Evolutionary conservation across 208 protist species (phyloP).

Genomic region (Leishmania martiniquensis): DNA sequence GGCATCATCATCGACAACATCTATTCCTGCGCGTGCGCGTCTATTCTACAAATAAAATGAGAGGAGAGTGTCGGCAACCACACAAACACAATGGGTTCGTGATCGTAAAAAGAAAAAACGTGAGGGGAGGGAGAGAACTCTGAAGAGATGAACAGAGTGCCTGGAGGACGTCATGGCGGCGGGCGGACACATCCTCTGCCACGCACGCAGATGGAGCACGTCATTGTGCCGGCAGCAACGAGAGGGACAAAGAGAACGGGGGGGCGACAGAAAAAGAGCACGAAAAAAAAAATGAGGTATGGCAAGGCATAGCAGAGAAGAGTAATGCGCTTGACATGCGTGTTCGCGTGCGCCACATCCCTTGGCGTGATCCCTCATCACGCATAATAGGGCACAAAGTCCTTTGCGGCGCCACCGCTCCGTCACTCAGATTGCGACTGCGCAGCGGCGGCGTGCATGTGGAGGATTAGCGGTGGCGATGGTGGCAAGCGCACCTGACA

Average conservation of each 20-base stretch:
- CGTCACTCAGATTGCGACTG: constrained; percentile 1
- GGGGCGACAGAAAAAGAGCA: too few relatives aligned
- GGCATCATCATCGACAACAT: not conserved
- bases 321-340: too few relatives aligned
- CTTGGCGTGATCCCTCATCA: not conserved
- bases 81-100: too few relatives aligned
- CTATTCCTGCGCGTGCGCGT: not conserved
- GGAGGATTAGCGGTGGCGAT: constrained; percentile 62
- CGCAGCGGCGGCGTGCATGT: constrained; percentile 25
- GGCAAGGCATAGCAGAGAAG: too few relatives aligned
- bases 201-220: not conserved
- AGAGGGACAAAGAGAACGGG: too few relatives aligned
- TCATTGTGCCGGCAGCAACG: not conserved
- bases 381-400: not conserved
- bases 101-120: not conserved
- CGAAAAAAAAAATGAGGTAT: not conserved
- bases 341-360: too few relatives aligned
- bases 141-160: not conserved
- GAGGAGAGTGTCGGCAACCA: not conserved
- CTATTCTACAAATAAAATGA: not conserved
- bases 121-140: not conserved
- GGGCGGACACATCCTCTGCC: not conserved
- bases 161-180: not conserved
- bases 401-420: too few relatives aligned
- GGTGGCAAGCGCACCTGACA: constrained; percentile 55